phyloP scores from a whole-genome alignment of 2,329 filamentous ascomycete species.

The Verticillium klebahnii region DNA sequence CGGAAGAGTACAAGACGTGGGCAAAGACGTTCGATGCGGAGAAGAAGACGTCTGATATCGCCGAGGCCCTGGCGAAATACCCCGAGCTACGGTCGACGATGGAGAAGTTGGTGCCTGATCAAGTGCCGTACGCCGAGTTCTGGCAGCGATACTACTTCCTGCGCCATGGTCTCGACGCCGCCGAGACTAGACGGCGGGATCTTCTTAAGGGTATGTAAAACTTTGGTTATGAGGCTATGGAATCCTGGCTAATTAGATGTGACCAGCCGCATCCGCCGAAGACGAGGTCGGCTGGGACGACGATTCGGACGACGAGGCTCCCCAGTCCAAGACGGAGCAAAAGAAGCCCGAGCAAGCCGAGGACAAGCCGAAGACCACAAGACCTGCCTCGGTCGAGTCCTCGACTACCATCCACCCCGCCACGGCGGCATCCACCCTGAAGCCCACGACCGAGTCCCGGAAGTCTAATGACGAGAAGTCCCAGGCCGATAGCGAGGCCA shows the following conservation, averaged over 20 bases:
- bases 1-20: conserved; percentile 72
- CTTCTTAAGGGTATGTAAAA: conserved; percentile 73
- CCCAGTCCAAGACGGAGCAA: conserved; percentile 22
- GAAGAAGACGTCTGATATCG: conserved; percentile 78
- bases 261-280: conserved; percentile 60
- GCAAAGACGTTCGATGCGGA: conserved; percentile 72
- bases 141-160: conserved; percentile 97
- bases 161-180: conserved; percentile 85
- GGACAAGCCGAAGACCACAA: conserved; percentile 19
- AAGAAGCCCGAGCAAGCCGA: conserved; percentile 23
- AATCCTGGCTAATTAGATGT: conserved; percentile 6
- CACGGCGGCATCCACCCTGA: conserved; percentile 38
- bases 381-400: conserved; percentile 47
- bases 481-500: conserved; percentile 87
- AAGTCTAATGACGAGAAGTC: conserved; percentile 85
- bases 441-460: conserved; percentile 57
- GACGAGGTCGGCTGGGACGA: conserved; percentile 71
- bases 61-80: conserved; percentile 77
- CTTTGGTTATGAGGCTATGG: not conserved
- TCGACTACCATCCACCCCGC: conserved; percentile 58
- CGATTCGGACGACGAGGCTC: conserved; percentile 53
- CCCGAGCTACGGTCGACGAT: conserved; percentile 81
- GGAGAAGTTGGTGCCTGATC: conserved; percentile 93
- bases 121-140: conserved; percentile 83
- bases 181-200: conserved; percentile 83